Conservation (phyloP, 768 basidiomycete genomes). For the Lenzites betulinus region DNA sequence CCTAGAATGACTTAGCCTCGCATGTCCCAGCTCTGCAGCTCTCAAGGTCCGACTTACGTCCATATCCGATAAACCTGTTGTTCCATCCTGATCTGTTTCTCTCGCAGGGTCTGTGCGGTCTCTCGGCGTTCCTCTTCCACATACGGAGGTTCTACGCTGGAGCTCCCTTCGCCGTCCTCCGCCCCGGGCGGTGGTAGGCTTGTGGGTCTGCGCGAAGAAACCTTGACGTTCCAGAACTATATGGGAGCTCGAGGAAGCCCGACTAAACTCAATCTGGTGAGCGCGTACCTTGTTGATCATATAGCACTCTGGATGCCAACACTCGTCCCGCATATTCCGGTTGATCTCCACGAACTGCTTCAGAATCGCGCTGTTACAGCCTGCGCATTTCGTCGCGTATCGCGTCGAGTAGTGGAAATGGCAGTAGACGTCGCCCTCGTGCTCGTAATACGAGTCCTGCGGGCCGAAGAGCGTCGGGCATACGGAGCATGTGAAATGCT, state of each 20-base stretch:
- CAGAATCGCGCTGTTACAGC: constrained; percentile 94
- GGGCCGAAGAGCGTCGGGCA: constrained; percentile 96
- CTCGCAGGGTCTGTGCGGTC: constrained; percentile 76
- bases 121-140: constrained; percentile 80
- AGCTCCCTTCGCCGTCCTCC: constrained; percentile 46
- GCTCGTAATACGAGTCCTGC: constrained; percentile 99
- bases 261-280: neutral
- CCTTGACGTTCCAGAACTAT: constrained; percentile 99
- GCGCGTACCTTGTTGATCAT: constrained; percentile 94
- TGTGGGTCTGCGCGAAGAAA: constrained; percentile 71
- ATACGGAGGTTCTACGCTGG: constrained; percentile 50
- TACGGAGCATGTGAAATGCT: constrained; percentile 98
- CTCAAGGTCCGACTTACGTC: constrained; percentile 66
- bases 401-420: constrained; percentile 99
- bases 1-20: constrained; percentile 37
- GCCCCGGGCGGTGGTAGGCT: constrained; percentile 49
- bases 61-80: constrained; percentile 98
- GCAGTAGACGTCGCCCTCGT: constrained; percentile 96
- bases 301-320: constrained; percentile 99
- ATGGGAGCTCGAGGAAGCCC: neutral
- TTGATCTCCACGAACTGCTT: constrained; percentile 99
- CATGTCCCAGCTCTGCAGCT: constrained; percentile 2
- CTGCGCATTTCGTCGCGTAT: constrained; percentile 98
- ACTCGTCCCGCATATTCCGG: constrained; percentile 96
- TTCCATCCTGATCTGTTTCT: constrained; percentile 93